Conservation (phyloP, 2,329 filamentous ascomycete genomes). For the Lecanicillium sp. region DNA sequence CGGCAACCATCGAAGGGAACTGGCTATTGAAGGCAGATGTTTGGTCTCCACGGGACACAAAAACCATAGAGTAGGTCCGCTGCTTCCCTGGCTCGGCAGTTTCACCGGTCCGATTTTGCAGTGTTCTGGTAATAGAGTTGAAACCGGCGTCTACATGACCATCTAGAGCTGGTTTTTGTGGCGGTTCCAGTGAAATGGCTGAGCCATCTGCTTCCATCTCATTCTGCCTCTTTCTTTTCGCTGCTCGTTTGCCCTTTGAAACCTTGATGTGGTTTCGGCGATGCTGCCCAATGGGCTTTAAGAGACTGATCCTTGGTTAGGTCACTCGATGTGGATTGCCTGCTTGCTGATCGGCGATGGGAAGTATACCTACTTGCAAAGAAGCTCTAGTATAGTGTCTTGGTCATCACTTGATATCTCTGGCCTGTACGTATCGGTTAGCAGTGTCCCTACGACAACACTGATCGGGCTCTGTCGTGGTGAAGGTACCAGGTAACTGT, state of each 20-base stretch:
- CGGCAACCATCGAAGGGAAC: conserved; percentile 46
- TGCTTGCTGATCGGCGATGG: too few species aligned
- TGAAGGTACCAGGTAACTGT: conserved; percentile 47
- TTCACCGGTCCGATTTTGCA: conserved; percentile 30
- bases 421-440: conserved; percentile 41
- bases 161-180: conserved; percentile 41
- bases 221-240: conserved; percentile 37
- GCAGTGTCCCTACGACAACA: too few species aligned
- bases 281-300: conserved; percentile 57
- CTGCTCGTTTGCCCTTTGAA: conserved; percentile 53
- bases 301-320: conserved; percentile 48
- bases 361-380: conserved; percentile 59
- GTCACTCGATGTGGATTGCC: too few species aligned
- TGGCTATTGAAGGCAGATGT: conserved; percentile 52
- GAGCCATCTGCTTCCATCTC: conserved; percentile 15
- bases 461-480: not conserved
- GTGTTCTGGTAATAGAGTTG: conserved; percentile 51
- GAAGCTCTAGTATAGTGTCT: conserved; percentile 56
- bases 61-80: conserved; percentile 42
- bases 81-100: not conserved
- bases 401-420: conserved; percentile 49
- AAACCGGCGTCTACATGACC: conserved; percentile 56
- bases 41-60: conserved; percentile 50
- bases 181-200: conserved; percentile 13
- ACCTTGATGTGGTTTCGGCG: conserved; percentile 43